Base-by-base conservation (phyloP, 331 rosid genomes). In the Phaseolus coccineus region DNA sequence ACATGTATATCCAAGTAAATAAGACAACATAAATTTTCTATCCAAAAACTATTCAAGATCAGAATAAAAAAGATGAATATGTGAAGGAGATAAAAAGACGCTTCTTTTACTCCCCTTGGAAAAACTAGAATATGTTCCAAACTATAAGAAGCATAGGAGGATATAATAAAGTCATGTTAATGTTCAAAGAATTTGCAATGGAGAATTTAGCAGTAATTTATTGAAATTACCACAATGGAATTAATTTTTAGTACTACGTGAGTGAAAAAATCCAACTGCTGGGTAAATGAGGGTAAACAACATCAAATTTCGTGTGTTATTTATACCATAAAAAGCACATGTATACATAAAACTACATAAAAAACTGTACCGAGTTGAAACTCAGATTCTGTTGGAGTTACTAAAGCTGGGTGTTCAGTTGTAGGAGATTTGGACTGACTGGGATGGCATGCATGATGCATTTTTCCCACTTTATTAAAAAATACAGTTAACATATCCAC, bases 111-210 rank as follows among this genome's bases (percentile, higher is more conserved):
- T 66, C 30, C 8, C 66, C 83, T 8, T 47, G 31, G 44, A 56
- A 72, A 19, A 71, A 65, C 12, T 47, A 78, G 56, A 74, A 72
- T 39, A 37, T 64, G 73, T 71, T 84, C 48, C 69, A 51, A 55
- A 74, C 52, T 55, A 8, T 25, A 55, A 80, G 51, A 48, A 68
- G 39, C 46, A 35, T 50, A 15, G 9, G 31, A 14, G 35, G 80
- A 64, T 64, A 44, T 69, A 51, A 53, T 22, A n/a, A 80, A 40
- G 77, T 69, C 65, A 42, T 62, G 11, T 12, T 16, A 47, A 72
- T n/a, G 73, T 19, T 62, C 39, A n/a, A 46, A 70, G 46, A 39
- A 27, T 14, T 51, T 14, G 31, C 0, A 30, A 53, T 58, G 24
- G 53, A 62, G 31, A 16, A 80, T 66, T 83, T 61, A 63, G 19